Evolutionary conservation across 2,329 filamentous ascomycete species (phyloP), one percentile per base, ranked within the genome.

Genomic region (Trematosphaeria pertusa): DNA sequence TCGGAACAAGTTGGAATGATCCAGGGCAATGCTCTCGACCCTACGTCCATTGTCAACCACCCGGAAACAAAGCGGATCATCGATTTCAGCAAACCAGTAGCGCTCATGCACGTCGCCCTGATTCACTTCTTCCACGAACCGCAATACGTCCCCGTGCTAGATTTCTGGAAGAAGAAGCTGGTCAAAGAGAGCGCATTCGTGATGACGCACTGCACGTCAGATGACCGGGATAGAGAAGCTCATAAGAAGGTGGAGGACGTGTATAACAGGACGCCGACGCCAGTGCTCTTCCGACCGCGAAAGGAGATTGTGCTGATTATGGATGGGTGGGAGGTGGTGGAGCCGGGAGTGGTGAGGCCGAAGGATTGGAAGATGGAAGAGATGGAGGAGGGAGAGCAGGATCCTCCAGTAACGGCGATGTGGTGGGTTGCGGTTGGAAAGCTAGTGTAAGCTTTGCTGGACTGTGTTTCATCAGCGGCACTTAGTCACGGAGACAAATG

Each of bases 111-210:
- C 37, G 35, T 50, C 10, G 48, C 48, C 11, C 19, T 47, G 18
- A 37, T 51, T 12, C 48, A 47, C 19, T 47, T 51, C 38, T 48
- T 46, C 21, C 20, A 18, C 15, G 3, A 19, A 17, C 18, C 17
- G n/a, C 48, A 51, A 22, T 47, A 51, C 20, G 35, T 21, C 2
- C 26, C 26, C 11, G 24, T 51, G 2, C n/a, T 51, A 10, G 20
- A 32, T 12, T 43, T 43, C 18, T 46, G 48, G 31, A 42, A 51
- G 20, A 11, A 1, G 15, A 48, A 21, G 3, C 5, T 52, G 19
- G 40, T 35, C 3, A 43, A 41, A 26, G 48, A 44, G 15, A 52
- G 48, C 36, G 45, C 35, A 20, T 41, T 48, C 30, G 48, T 48
- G 11, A 48, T 51, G 38, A 43, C 38, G 11, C 48, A 48, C 19